Evolutionary conservation across 805 yeast genomes (phyloP).

Genomic region (Lachancea mirantina): DNA sequence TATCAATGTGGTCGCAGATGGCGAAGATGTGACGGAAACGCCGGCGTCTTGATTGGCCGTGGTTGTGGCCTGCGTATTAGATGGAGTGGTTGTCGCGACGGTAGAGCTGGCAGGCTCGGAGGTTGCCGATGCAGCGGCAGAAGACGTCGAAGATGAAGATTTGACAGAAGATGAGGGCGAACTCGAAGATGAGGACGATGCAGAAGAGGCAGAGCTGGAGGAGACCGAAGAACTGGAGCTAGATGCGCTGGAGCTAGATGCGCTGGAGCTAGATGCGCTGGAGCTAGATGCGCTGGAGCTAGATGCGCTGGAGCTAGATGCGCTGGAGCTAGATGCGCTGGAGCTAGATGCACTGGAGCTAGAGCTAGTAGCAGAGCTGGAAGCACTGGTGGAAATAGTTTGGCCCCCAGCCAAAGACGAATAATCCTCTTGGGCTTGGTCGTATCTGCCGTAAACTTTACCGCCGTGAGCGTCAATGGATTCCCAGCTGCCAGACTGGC

Average conservation of each 20-base stretch:
- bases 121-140: background rate
- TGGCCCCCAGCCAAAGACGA: conserved; percentile 23
- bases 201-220: conserved; percentile 9
- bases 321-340: conserved; percentile 7
- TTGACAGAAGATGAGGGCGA: background rate
- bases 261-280: conserved; percentile 9
- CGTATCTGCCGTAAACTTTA: conserved; percentile 51
- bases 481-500: conserved; percentile 49
- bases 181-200: conserved; percentile 7
- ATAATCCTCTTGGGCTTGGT: conserved; percentile 40
- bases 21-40: conserved; percentile 2
- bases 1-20: conserved; percentile 1
- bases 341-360: conserved; percentile 11
- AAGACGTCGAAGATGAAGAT: conserved; percentile 1
- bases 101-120: background rate
- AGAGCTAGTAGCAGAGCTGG: conserved; percentile 11
- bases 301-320: conserved; percentile 9
- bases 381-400: conserved; percentile 13
- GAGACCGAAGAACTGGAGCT: conserved; percentile 6
- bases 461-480: conserved; percentile 56
- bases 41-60: background rate
- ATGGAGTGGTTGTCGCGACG: background rate
- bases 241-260: conserved; percentile 10
- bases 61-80: background rate
- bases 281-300: conserved; percentile 8